A percentile compares a stretch with the other conserved stretches of the same genome.
Conservation (phyloP, 306 rosid species). For the Fragaria iinumae region DNA sequence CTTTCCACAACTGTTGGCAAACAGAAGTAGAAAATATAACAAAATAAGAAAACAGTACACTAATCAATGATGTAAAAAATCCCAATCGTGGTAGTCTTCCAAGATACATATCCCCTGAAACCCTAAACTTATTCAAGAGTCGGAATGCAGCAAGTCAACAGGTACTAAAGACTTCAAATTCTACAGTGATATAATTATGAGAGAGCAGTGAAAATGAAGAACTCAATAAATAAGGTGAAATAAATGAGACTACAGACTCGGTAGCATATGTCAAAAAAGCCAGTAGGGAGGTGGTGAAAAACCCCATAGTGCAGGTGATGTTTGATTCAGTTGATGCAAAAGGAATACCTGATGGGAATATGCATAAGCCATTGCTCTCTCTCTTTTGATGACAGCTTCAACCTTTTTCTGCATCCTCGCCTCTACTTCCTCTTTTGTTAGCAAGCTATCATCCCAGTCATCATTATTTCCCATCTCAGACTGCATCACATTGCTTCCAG, state of each 20-base stretch:
- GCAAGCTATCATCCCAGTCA: slow-evolving; percentile 91
- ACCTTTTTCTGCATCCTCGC: slow-evolving; percentile 83
- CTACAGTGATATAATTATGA: not conserved
- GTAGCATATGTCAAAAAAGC: not conserved
- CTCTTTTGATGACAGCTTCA: slow-evolving; percentile 88
- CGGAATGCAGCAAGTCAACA: not conserved
- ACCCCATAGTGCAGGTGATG: not conserved
- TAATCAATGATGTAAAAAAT: not conserved
- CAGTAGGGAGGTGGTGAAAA: not conserved
- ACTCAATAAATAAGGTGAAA: not conserved
- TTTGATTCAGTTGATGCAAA: not conserved
- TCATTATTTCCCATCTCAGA: slow-evolving; percentile 73
- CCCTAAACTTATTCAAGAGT: not conserved
- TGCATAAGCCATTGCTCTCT: slow-evolving; percentile 93
- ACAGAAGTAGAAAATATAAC: not conserved
- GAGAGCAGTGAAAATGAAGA: not conserved
- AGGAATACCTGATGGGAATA: slow-evolving; percentile 79
- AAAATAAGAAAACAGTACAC: not conserved
- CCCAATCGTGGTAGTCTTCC: not conserved
- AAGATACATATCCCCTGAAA: not conserved
- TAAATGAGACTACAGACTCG: not conserved
- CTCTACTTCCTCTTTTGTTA: slow-evolving; percentile 89
- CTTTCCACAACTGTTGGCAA: slow-evolving; percentile 64
- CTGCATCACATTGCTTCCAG: slow-evolving; percentile 37
- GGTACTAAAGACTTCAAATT: not conserved